Percentiles rank a stretch among this genome's conserved stretches.
Evolutionary conservation across 2,329 filamentous ascomycete species (phyloP).

Genomic region (Fusarium proliferatum): DNA sequence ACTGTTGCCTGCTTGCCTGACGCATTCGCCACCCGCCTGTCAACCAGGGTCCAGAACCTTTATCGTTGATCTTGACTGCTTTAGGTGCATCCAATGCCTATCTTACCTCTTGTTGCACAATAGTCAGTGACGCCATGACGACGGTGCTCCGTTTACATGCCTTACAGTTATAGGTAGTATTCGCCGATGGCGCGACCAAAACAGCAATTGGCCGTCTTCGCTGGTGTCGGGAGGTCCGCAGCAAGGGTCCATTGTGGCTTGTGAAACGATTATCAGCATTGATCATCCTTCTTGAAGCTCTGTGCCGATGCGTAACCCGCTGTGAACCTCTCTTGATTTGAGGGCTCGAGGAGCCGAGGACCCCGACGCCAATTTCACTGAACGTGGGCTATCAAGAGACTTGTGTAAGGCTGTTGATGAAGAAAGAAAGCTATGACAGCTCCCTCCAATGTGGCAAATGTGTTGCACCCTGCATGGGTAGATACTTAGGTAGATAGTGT

Average conservation of each 20-base stretch:
- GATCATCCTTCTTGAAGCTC: constrained; percentile 16
- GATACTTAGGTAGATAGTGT: background rate
- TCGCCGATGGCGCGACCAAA: constrained; percentile 13
- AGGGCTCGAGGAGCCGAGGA: constrained; percentile 20
- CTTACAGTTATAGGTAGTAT: constrained; percentile 11
- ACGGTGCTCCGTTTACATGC: constrained; percentile 23
- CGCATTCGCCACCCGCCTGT: constrained; percentile 39
- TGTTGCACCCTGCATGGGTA: background rate
- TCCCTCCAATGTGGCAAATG: constrained; percentile 12
- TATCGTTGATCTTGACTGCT: constrained; percentile 36
- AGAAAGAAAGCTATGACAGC: constrained; percentile 1
- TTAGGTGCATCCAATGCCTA: constrained; percentile 25
- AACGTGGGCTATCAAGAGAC: background rate
- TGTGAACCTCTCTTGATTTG: background rate
- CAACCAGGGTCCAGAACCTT: constrained; percentile 38
- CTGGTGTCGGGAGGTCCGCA: background rate
- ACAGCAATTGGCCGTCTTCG: constrained; percentile 6
- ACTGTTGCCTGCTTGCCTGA: constrained; percentile 24
- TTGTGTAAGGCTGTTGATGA: background rate
- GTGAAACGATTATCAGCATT: constrained; percentile 8
- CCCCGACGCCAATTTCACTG: constrained; percentile 1
- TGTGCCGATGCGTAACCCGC: constrained; percentile 12
- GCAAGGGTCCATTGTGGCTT: constrained; percentile 31
- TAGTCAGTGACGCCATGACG: constrained; percentile 41
- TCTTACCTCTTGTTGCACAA: constrained; percentile 28